A percentile compares a stretch with the other conserved stretches of the same genome.
phyloP scores from a whole-genome alignment of 2,329 filamentous ascomycete species.

The Hypomyces rosellus region DNA sequence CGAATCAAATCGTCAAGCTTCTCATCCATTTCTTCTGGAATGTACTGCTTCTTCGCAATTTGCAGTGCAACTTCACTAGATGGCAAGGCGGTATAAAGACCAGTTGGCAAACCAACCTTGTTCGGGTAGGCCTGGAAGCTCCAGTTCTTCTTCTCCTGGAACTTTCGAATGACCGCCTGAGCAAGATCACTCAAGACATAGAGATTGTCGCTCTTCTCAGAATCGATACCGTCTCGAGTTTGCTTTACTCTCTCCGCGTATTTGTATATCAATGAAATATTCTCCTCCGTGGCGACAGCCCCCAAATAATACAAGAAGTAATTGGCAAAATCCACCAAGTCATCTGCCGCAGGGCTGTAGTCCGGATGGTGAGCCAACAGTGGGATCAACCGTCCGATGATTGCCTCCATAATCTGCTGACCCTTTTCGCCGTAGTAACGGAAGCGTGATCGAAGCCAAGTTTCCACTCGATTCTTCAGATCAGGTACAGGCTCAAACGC shows the following conservation, averaged over 20 bases:
- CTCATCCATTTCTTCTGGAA: slow-evolving; percentile 71
- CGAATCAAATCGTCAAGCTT: slow-evolving; percentile 63
- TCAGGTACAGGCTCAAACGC: slow-evolving; percentile 80
- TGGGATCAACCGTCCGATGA: slow-evolving; percentile 77
- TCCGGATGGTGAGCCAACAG: slow-evolving; percentile 92
- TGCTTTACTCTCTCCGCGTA: slow-evolving; percentile 91
- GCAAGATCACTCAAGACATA: slow-evolving; percentile 86
- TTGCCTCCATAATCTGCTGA: slow-evolving; percentile 67
- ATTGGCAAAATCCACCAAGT: slow-evolving; percentile 73
- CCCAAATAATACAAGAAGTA: slow-evolving; percentile 89
- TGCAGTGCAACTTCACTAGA: slow-evolving; percentile 74
- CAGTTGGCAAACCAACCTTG: slow-evolving; percentile 73
- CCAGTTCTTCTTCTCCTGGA: slow-evolving; percentile 81
- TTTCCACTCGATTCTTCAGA: slow-evolving; percentile 69
- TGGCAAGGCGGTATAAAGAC: slow-evolving; percentile 68
- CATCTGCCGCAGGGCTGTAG: slow-evolving; percentile 59
- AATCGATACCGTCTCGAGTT: slow-evolving; percentile 70
- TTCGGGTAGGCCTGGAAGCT: slow-evolving; percentile 75
- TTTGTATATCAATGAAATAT: slow-evolving; percentile 82
- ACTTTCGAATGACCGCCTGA: slow-evolving; percentile 74
- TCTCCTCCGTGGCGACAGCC: slow-evolving; percentile 76
- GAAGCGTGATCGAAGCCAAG: slow-evolving; percentile 81
- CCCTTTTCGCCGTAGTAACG: slow-evolving; percentile 54
- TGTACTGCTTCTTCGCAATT: slow-evolving; percentile 78
- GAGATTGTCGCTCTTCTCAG: slow-evolving; percentile 62